phyloP scores from a whole-genome alignment of 2,329 filamentous ascomycete species.

The Alternaria sp. region DNA sequence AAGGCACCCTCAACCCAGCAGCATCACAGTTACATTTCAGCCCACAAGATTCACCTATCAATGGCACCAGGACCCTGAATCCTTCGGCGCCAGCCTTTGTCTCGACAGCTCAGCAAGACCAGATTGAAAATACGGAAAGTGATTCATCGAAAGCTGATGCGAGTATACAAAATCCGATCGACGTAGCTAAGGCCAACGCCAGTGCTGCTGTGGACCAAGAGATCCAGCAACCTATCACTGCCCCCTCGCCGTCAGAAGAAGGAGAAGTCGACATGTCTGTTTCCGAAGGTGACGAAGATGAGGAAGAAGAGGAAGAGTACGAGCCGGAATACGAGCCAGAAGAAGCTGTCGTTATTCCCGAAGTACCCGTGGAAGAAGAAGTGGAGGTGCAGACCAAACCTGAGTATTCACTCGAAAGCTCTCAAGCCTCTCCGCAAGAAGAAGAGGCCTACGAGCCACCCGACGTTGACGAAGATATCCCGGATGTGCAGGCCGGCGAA shows the following conservation, averaged over 20 bases:
- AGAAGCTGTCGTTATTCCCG: constrained; percentile 16
- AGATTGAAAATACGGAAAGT: not conserved
- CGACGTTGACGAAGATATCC: constrained; percentile 30
- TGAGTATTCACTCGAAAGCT: constrained; percentile 13
- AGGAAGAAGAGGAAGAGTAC: constrained; percentile 32
- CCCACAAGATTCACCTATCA: not conserved
- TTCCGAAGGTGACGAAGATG: constrained; percentile 31
- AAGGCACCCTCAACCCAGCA: not conserved
- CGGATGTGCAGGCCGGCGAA: constrained; percentile 7
- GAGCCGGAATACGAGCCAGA: constrained; percentile 38
- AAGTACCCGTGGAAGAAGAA: constrained; percentile 7
- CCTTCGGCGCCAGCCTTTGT: constrained; percentile 21
- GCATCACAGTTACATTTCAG: not conserved
- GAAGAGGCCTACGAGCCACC: constrained; percentile 44
- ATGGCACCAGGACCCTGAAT: not conserved
- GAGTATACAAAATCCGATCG: not conserved
- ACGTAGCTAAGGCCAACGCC: not conserved
- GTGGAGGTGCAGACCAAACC: constrained; percentile 5
- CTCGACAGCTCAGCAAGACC: constrained; percentile 43
- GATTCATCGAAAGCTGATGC: not conserved
- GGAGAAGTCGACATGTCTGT: constrained; percentile 46
- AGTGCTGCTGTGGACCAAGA: constrained; percentile 5
- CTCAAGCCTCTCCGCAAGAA: constrained; percentile 30
- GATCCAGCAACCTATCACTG: not conserved
- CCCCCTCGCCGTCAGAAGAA: constrained; percentile 36